These are phyloP conservation scores for Isatis tinctoria DNA, from an alignment of 345 rosid species.

Conservation along the genomic window DNA sequence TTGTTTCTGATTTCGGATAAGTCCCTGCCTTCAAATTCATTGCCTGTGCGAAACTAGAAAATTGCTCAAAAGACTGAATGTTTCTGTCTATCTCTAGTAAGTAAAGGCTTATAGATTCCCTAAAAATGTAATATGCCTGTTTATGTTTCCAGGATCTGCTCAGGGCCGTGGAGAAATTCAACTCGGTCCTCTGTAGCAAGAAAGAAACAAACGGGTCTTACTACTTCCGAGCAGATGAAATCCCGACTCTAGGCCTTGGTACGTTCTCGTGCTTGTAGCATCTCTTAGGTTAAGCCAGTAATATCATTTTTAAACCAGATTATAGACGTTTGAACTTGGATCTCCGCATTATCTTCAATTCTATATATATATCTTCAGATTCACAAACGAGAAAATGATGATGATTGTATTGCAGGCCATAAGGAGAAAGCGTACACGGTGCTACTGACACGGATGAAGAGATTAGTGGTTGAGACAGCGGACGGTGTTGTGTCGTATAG, in stretches of 20 bases:
- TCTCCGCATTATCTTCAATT: background rate
- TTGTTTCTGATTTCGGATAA: no score
- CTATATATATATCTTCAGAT: background rate
- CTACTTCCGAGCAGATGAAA: constrained; percentile 63
- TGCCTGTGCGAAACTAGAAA: no score
- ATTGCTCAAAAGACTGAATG: background rate
- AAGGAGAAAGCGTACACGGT: constrained; percentile 61
- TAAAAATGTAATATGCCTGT: background rate
- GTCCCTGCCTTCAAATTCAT: no score
- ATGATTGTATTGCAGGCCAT: constrained; percentile 40
- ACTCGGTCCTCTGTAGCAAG: constrained; percentile 48
- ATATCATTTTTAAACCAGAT: background rate
- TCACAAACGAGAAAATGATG: background rate
- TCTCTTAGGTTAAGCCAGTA: background rate
- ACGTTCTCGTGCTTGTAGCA: constrained; percentile 12
- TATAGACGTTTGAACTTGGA: background rate
- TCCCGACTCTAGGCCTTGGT: constrained; percentile 65
- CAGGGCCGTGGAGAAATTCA: constrained; percentile 66
- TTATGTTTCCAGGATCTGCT: constrained; percentile 57
- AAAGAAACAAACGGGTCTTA: constrained; percentile 33
- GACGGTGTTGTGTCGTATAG: constrained; percentile 56
- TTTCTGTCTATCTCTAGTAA: background rate
- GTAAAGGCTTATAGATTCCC: background rate
- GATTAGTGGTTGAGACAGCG: constrained; percentile 51
- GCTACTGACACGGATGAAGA: constrained; percentile 61